Evolutionary conservation across 441 rosid genomes (phyloP).

Genomic region (Jatropha multifida): DNA sequence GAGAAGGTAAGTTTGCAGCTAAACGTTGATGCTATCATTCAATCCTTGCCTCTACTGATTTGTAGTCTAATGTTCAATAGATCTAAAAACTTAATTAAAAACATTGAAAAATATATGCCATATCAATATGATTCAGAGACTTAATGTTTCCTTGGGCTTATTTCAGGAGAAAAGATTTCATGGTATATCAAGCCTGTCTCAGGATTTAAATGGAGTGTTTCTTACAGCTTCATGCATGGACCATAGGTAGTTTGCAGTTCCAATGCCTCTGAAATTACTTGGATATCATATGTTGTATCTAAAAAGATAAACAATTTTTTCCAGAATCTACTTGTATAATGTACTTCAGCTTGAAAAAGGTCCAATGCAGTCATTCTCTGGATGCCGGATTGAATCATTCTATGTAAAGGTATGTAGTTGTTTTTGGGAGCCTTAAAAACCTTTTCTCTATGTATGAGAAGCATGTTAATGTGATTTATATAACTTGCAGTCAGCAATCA

Average conservation of each 20-base stretch:
- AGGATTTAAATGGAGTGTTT: slow-evolving; percentile 67
- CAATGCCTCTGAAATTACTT: slow-evolving; percentile 1
- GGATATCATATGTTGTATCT: neutral
- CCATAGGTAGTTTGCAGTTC: slow-evolving; percentile 47
- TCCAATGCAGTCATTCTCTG: slow-evolving; percentile 62
- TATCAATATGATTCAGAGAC: neutral
- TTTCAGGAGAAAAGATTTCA: slow-evolving; percentile 67
- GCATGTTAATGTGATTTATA: slow-evolving; percentile 10
- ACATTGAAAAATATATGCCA: neutral
- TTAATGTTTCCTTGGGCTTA: neutral
- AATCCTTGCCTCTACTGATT: neutral
- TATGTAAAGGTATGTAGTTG: slow-evolving; percentile 66
- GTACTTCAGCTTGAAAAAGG: slow-evolving; percentile 80
- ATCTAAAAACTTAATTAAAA: neutral
- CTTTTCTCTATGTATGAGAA: neutral
- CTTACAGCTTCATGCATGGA: slow-evolving; percentile 96
- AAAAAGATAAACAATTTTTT: neutral
- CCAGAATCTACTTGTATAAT: slow-evolving; percentile 78
- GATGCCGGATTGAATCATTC: slow-evolving; percentile 76
- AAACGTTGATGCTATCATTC: neutral
- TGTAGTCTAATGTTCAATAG: neutral
- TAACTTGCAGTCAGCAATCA: slow-evolving; percentile 66
- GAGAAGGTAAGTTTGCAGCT: slow-evolving; percentile 46
- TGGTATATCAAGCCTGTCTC: slow-evolving; percentile 86
- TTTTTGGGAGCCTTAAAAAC: neutral